Evolutionary conservation across 75 land plant genomes (phyloP), one percentile per base, ranked within the genome.

Genomic region (Sequoia sempervirens): DNA sequence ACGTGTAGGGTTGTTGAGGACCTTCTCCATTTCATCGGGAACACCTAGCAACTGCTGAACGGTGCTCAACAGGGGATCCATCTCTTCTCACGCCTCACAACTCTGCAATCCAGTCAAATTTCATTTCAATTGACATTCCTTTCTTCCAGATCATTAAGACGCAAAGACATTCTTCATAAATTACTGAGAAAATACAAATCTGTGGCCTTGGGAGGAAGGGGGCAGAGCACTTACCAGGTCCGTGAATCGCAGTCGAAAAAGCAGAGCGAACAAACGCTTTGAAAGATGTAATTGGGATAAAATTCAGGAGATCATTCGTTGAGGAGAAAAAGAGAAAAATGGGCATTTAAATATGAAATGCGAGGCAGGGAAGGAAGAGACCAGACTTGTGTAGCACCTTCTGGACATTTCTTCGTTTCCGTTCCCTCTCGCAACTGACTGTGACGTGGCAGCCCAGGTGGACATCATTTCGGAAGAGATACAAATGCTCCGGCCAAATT

Each of bases 1-100:
- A 1, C 86, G 73, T 3, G 85, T 83, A 11, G 87, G 87, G 4
- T 66, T 82, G 66, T 68, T 61, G 12, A 61, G 23, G 37, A 46
- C 32, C 75, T 79, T 83, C 41, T 86, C 80, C 70, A 37, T n/a
- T 32, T 82, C 87, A 30, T 61, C 82, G 12, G 81, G 81, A 3
- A 80, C 53, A 26, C 53, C 34, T 14, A 45, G 5, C 81, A 80
- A 6, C 18, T 23, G 50, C 3, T 72, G 38, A 20, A 74, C 43
- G 6, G 76, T 74, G 76, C 43, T 37, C 23, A 74, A 37, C 14
- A 74, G 23, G 40, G 76, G 76, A 74, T 74, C 76, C 76, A 74
- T 74, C 20, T 36, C 76, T 38, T 37, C 23, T 73, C 75, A 73
- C 5, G 32, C 5, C 5, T 36, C 36, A 46, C 34, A 30, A 14